Evolutionary conservation across 306 rosid species (phyloP).

Genomic region (Carpinus fangiana): DNA sequence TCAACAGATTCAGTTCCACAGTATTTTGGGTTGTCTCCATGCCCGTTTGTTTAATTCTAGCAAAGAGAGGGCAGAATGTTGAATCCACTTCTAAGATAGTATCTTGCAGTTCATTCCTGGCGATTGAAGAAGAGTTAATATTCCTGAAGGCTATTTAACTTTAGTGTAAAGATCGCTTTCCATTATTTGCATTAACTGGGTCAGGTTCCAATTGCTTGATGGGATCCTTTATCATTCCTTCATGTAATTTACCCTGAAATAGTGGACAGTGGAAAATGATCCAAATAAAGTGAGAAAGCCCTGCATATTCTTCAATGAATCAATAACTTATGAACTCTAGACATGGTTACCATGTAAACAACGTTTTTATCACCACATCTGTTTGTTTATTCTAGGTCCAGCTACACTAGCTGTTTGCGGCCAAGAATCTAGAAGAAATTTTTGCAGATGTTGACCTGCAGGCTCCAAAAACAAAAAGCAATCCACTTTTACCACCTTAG

Average conservation of each 20-base stretch:
- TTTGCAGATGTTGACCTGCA: background rate
- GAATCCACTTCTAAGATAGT: conserved; percentile 2
- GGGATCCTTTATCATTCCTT: conserved; percentile 28
- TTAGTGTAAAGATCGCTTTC: conserved; percentile 13
- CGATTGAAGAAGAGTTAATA: conserved; percentile 24
- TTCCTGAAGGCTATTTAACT: conserved; percentile 12
- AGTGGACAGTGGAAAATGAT: conserved; percentile 1
- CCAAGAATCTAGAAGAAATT: background rate
- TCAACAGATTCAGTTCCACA: conserved; percentile 7
- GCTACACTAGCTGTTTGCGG: background rate
- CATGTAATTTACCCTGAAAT: conserved; percentile 23
- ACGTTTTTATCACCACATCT: background rate
- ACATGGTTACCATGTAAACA: background rate
- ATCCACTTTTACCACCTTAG: background rate
- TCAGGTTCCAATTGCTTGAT: conserved; percentile 8
- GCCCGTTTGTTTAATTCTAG: conserved; percentile 20
- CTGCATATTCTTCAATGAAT: background rate
- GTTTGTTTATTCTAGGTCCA: background rate
- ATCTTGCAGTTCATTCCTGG: conserved; percentile 29
- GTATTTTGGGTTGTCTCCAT: conserved; percentile 13
- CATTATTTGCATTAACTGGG: conserved; percentile 2
- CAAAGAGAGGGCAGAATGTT: conserved; percentile 19
- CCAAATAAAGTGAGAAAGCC: background rate
- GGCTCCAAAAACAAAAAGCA: background rate
- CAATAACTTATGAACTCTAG: background rate